Evolutionary conservation across 495 filamentous ascomycete genomes (phyloP).

Genomic region (Aspergillus incahuasiensis): DNA sequence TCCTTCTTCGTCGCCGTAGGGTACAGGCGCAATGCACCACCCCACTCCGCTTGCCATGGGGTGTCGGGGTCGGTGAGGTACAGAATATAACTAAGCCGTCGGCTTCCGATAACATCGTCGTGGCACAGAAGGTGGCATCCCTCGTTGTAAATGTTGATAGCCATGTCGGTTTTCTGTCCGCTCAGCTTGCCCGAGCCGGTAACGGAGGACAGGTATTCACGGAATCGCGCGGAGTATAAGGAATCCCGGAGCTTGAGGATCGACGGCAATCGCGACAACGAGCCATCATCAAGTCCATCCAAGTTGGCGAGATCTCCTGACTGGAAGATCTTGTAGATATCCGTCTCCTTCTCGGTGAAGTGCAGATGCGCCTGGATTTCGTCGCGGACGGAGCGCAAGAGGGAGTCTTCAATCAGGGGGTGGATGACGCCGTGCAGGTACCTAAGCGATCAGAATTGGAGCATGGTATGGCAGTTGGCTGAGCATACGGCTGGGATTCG

Average conservation of each 20-base stretch:
- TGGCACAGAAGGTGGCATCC: slow-evolving; percentile 95
- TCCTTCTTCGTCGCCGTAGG: slow-evolving; percentile 68
- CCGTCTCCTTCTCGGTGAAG: slow-evolving; percentile 98
- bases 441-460: slow-evolving; percentile 21
- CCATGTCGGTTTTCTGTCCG: slow-evolving; percentile 97
- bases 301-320: slow-evolving; percentile 97
- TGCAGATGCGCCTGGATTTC: slow-evolving; percentile 86
- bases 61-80: slow-evolving; percentile 91
- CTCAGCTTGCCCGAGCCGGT: slow-evolving; percentile 82
- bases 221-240: slow-evolving; percentile 85
- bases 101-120: slow-evolving; percentile 95
- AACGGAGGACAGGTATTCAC: slow-evolving; percentile 78
- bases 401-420: slow-evolving; percentile 66
- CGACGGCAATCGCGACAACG: slow-evolving; percentile 76
- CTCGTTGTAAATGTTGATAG: slow-evolving; percentile 96
- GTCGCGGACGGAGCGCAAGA: slow-evolving; percentile 79
- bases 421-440: slow-evolving; percentile 92
- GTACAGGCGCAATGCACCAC: slow-evolving; percentile 85
- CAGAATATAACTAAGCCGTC: slow-evolving; percentile 91
- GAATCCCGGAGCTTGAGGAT: slow-evolving; percentile 84
- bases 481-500: slow-evolving; percentile 61
- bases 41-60: slow-evolving; percentile 91
- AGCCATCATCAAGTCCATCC: slow-evolving; percentile 80
- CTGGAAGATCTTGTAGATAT: slow-evolving; percentile 99
- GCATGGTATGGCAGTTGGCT: not conserved